Evolutionary conservation across 306 rosid species (phyloP).

Genomic region (Glycine soja): DNA sequence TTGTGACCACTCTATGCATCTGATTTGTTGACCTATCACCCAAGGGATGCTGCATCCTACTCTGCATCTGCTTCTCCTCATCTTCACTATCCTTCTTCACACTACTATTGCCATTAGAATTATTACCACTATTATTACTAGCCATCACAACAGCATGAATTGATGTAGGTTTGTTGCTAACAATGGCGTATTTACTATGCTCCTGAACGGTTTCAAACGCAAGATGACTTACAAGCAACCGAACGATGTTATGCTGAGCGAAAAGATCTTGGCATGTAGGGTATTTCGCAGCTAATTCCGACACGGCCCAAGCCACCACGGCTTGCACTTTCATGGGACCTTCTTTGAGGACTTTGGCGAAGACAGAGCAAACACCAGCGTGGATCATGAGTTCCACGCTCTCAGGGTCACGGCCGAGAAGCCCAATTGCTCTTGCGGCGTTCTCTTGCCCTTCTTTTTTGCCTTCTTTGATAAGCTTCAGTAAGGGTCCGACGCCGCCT

Average conservation of each 20-base stretch:
- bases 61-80: constrained; percentile 51
- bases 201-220: constrained; percentile 86
- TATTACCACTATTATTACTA: constrained; percentile 43
- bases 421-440: constrained; percentile 79
- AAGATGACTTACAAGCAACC: constrained; percentile 79
- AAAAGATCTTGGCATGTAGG: constrained; percentile 81
- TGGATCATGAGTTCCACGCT: constrained; percentile 76
- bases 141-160: constrained; percentile 78
- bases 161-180: constrained; percentile 61
- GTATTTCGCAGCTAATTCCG: constrained; percentile 70
- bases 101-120: constrained; percentile 33
- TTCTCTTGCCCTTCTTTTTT: constrained; percentile 78
- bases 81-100: constrained; percentile 44
- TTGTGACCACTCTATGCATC: constrained; percentile 67
- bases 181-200: constrained; percentile 72
- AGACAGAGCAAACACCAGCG: constrained; percentile 72
- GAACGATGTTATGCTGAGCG: constrained; percentile 73
- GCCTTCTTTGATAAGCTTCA: constrained; percentile 79
- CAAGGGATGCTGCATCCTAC: constrained; percentile 61
- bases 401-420: constrained; percentile 80
- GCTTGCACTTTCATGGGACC: constrained; percentile 89
- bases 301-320: constrained; percentile 78
- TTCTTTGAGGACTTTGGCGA: constrained; percentile 78
- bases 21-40: constrained; percentile 53
- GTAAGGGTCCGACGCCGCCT: constrained; percentile 76